Base-by-base conservation (phyloP, 805 yeast species). In the Metschnikowia anglica region DNA sequence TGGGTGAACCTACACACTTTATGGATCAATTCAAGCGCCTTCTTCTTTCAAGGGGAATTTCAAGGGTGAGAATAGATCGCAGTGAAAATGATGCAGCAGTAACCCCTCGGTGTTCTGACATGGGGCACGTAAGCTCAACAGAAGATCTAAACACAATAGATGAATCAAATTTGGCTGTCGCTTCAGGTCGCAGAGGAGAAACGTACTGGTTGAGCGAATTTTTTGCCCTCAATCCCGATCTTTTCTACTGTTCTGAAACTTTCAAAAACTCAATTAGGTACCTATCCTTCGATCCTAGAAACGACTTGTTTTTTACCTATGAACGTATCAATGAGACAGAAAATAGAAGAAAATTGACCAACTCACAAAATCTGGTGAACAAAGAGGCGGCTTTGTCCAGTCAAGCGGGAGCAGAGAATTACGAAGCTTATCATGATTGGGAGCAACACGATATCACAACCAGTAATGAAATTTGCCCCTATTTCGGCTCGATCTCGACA, bases 391-490 rank as follows among this genome's bases (percentile, higher is more conserved):
- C 5, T 6, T 11, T 15, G 5, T 17, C 16, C 15, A 20, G 26
- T 17, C n/a, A 19, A 17, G 13, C 31, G 11, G 19, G 15, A 24
- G 20, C 12, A 10, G 23, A 3, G 8, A 25, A 15, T 26, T 35
- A 25, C 17, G 31, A 40, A 16, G 62, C 68, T 2, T 66, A 53
- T 44, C 24, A 41, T 1, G 53, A 59, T 17, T 70, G 66, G 63
- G 71, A 70, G 43, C 56, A 56, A 31, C 65, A 54, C 36, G 54
- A 44, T 50, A 15, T 1, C 12, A 31, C 12, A 17, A 31, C 34
- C 19, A 13, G 18, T 12, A 10, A 5, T 16, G 34, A 17, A 11
- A 16, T 31, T 17, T 16, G 40, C 19, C n/a, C 32, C 16, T 37
- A 51, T 62, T 54, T 30, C 53, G 5, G 24, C n/a, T n/a, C n/a